Evolutionary conservation across 768 basidiomycete species (phyloP), one percentile per base, ranked within the genome.

Genomic region (Serendipita sp.): DNA sequence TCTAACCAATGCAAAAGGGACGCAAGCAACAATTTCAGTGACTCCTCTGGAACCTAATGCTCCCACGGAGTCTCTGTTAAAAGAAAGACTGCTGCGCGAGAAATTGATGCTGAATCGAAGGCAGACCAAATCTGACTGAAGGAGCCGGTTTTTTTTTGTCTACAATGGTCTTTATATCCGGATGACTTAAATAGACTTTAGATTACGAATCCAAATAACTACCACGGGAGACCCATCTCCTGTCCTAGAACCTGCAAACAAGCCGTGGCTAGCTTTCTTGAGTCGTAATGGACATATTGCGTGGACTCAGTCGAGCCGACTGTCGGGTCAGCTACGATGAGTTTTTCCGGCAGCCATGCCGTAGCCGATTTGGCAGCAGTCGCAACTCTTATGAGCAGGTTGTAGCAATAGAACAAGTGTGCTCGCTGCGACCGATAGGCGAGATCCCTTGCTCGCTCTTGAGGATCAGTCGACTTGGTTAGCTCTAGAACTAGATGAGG

Each of bases 361-460:
- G 80, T 77, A 0, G 91, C 88, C 11, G 83, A 77, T 68, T 79
- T 81, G 0, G 87, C 82, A 64, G 86, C 80, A 1, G 90, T 83
- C 5, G 81, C 85, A 53, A 95, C 85, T 69, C 91, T 85, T 68
- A 87, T 87, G 3, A 96, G 72, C 1, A 88, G 74, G 0, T 82
- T 75, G 70, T 94, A 94, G 65, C 95, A 85, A 70, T 92, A 85
- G 79, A 95, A 95, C 10, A 98, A 75, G 69, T 95, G 93, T 0
- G 87, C 91, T 15, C 83, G 79, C 0, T 83, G 72, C 1, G 93
- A 93, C 0, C 88, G 82, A 67, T 82, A 83, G 11, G 87, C 81
- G 0, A 86, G 81, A 65, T 91, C 84, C 0, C 84, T 77, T 23
- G 78, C 2, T 88, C n/a, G 53, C 3, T 8, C 58, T 16, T 23